Evolutionary conservation across 2,329 filamentous ascomycete species (phyloP).

Genomic region (Colletotrichum sp.): DNA sequence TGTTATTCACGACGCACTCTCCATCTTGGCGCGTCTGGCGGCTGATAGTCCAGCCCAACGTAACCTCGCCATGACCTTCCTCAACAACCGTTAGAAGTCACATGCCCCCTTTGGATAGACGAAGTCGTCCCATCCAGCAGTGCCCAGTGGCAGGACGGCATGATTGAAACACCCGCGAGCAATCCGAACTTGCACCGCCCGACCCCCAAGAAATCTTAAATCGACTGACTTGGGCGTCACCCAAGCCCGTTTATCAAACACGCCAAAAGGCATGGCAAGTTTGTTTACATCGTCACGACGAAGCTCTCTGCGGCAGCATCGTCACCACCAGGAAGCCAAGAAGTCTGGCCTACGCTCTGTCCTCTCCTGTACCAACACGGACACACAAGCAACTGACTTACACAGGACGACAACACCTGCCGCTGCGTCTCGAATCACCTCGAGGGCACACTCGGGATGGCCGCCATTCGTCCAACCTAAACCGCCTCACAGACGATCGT

Average conservation of each 20-base stretch:
- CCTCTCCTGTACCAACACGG: neutral
- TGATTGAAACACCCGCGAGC: neutral
- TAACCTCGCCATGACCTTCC: neutral
- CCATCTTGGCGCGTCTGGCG: neutral
- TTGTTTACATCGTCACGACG: neutral
- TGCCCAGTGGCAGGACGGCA: neutral
- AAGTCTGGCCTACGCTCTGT: neutral
- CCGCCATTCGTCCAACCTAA: neutral
- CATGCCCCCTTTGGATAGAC: neutral
- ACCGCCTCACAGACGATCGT: neutral
- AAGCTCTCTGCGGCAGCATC: neutral
- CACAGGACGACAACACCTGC: neutral
- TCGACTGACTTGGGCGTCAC: neutral
- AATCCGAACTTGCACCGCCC: neutral
- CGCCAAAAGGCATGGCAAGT: neutral
- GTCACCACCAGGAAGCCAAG: neutral
- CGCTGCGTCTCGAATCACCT: neutral
- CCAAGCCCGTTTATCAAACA: slow-evolving; percentile 1
- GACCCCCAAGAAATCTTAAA: neutral
- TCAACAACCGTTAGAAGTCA: neutral
- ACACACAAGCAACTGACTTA: neutral
- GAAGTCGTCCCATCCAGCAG: neutral
- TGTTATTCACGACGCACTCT: neutral
- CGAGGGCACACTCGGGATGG: neutral
- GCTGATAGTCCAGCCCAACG: neutral